Percentiles rank a stretch among this genome's conserved stretches.
Conservation (phyloP, 305 asterid species). For the Stenogyne calaminthoides region DNA sequence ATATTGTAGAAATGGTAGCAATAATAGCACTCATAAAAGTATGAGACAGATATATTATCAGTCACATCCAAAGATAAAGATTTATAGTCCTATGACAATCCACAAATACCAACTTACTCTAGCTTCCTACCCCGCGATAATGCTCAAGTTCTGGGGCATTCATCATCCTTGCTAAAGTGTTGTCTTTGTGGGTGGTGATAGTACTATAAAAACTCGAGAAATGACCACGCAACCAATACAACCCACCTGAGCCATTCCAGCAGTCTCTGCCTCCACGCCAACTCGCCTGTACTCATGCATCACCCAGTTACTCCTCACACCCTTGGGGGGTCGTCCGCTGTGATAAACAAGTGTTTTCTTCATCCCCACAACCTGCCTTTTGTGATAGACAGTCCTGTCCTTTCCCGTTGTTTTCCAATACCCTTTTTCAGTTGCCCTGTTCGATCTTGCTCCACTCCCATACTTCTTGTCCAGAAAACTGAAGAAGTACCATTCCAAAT, state of each 20-base stretch:
- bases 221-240: constrained; percentile 30
- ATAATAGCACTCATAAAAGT: not conserved
- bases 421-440: constrained; percentile 86
- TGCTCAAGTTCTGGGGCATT: constrained; percentile 24
- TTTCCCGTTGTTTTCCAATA: constrained; percentile 98
- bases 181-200: constrained; percentile 27
- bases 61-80: constrained; percentile 1
- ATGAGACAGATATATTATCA: constrained; percentile 12
- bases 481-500: constrained; percentile 94
- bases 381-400: constrained; percentile 75
- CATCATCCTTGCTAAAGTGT: constrained; percentile 31
- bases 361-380: constrained; percentile 69
- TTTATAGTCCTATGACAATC: constrained; percentile 17
- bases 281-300: constrained; percentile 93
- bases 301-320: constrained; percentile 91
- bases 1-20: not conserved
- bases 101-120: constrained; percentile 36
- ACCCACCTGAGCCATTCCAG: constrained; percentile 71
- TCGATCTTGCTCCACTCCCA: constrained; percentile 81
- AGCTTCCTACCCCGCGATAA: constrained; percentile 37
- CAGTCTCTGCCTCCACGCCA: constrained; percentile 51
- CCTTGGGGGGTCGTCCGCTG: constrained; percentile 86
- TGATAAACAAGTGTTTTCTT: constrained; percentile 95
- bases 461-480: constrained; percentile 84
- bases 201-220: constrained; percentile 34